These are phyloP conservation scores for Mucor circinelloides DNA, from an alignment of 371 early-diverging fungal genomes.

Conservation along the genomic window DNA sequence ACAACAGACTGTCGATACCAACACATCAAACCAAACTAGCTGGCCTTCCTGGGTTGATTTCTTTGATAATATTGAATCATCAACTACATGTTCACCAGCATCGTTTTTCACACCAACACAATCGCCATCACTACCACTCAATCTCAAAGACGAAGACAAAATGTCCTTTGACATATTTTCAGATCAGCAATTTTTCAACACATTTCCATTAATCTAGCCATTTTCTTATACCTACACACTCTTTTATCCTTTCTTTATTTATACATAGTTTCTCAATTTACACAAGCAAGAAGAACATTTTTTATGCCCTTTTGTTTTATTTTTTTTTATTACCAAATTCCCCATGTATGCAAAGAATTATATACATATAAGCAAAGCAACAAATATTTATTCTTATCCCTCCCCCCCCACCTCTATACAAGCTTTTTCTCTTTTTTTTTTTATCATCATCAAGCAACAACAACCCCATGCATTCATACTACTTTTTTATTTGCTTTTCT, in stretches of 20 bases:
- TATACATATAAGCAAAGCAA: background rate
- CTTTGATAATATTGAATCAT: conserved; percentile 17
- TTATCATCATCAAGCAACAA: background rate
- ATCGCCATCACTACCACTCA: conserved; percentile 14
- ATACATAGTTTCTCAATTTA: background rate
- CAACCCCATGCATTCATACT: background rate
- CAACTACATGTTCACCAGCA: conserved; percentile 14
- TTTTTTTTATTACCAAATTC: background rate
- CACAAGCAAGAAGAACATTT: background rate
- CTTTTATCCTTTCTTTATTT: background rate
- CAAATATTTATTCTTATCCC: background rate
- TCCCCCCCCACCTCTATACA: background rate
- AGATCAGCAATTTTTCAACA: conserved; percentile 1
- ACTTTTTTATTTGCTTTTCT: background rate
- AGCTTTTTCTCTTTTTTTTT: background rate
- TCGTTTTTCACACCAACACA: conserved; percentile 22
- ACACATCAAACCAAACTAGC: background rate
- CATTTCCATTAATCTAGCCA: background rate
- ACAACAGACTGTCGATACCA: background rate
- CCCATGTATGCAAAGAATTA: conserved; percentile 1
- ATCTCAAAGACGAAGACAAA: conserved; percentile 9
- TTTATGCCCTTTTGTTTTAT: background rate
- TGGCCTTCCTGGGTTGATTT: background rate
- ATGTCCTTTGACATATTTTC: conserved; percentile 1
- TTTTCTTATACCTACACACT: background rate